Evolutionary conservation across 75 land plant genomes (phyloP).

Genomic region (Isoetes taiwanensis): DNA sequence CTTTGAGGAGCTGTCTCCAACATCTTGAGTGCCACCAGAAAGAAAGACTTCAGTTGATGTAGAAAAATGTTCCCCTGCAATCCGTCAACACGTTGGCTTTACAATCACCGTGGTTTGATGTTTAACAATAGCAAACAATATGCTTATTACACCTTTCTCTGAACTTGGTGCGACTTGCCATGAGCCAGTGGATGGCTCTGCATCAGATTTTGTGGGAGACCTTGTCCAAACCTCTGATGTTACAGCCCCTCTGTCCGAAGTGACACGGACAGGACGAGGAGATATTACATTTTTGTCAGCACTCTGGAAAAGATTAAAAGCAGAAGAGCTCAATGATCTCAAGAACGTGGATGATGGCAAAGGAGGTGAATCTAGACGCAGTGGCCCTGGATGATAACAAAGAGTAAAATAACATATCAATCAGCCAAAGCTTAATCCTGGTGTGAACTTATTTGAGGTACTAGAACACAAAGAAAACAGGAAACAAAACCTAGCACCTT

Average conservation of each 20-base stretch:
- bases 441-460: too few species aligned
- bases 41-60: slow-evolving; percentile 18
- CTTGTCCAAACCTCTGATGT: slow-evolving; percentile 95
- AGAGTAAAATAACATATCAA: neutral
- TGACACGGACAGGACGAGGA: slow-evolving; percentile 59
- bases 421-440: neutral
- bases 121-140: too few species aligned
- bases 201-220: slow-evolving; percentile 89
- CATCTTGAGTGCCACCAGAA: slow-evolving; percentile 52
- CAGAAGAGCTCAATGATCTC: slow-evolving; percentile 10
- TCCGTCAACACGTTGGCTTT: neutral
- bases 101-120: neutral
- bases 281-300: slow-evolving; percentile 48
- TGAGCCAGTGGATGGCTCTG: slow-evolving; percentile 58
- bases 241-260: slow-evolving; percentile 39
- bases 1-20: slow-evolving; percentile 21
- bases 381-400: slow-evolving; percentile 47
- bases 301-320: slow-evolving; percentile 9
- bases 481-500: too few species aligned
- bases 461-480: too few species aligned
- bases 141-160: too few species aligned
- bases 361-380: slow-evolving; percentile 92
- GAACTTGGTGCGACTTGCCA: slow-evolving; percentile 43
- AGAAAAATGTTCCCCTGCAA: slow-evolving; percentile 3
- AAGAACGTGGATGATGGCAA: slow-evolving; percentile 30